Evolutionary conservation across 2,329 filamentous ascomycete species (phyloP).

Genomic region (Thielaviopsis punctulata): DNA sequence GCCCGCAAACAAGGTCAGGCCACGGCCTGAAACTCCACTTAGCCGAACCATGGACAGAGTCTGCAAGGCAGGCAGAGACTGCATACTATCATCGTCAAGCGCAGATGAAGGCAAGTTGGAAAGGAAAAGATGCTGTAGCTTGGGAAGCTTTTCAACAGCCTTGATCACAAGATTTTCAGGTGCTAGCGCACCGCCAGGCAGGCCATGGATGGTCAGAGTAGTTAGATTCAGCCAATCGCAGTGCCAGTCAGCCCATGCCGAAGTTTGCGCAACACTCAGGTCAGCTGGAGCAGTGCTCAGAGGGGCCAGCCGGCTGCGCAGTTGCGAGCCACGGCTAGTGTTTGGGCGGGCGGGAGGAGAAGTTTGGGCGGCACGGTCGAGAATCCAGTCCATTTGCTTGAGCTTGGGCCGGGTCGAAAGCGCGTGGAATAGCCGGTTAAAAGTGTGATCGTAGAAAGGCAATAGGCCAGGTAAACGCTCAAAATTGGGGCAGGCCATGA

Average conservation of each 20-base stretch:
- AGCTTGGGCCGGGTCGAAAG: constrained; percentile 38
- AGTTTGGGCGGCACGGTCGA: constrained; percentile 23
- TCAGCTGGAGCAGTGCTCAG: constrained; percentile 14
- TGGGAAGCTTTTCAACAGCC: constrained; percentile 32
- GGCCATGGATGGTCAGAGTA: constrained; percentile 40
- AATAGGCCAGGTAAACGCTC: constrained; percentile 39
- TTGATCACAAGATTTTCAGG: constrained; percentile 34
- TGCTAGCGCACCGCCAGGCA: constrained; percentile 35
- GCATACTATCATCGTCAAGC: constrained; percentile 38
- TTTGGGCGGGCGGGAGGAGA: constrained; percentile 15
- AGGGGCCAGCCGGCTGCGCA: constrained; percentile 7
- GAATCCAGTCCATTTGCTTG: constrained; percentile 41
- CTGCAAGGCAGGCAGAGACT: constrained; percentile 36
- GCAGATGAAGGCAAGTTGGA: constrained; percentile 37
- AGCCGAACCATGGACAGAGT: constrained; percentile 39
- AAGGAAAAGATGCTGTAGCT: constrained; percentile 40
- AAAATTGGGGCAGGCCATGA: constrained; percentile 49
- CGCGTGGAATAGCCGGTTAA: constrained; percentile 39
- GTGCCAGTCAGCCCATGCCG: constrained; percentile 33
- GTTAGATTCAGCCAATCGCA: constrained; percentile 37
- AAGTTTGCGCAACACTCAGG: constrained; percentile 22
- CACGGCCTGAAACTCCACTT: constrained; percentile 35
- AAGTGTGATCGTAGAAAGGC: constrained; percentile 36
- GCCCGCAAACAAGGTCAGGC: constrained; percentile 40
- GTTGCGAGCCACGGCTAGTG: constrained; percentile 18